phyloP scores from a whole-genome alignment of 345 rosid genomes.

The Corymbia maculata region DNA sequence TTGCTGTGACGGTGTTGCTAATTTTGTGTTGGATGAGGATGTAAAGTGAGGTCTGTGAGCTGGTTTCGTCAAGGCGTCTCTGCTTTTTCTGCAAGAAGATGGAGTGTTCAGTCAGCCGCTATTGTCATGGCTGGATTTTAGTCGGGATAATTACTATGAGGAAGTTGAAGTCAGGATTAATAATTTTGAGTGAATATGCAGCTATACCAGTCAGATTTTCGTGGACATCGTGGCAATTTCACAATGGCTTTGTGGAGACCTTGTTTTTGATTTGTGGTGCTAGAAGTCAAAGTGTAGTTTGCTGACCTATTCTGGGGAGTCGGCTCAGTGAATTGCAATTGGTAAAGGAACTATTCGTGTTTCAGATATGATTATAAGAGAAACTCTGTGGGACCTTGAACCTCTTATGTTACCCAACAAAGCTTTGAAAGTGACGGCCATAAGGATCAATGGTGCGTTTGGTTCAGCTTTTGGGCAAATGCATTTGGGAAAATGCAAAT shows the following conservation, averaged over 20 bases:
- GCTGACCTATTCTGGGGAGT: background rate
- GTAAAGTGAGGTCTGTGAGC: background rate
- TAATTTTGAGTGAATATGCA: background rate
- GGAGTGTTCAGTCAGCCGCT: background rate
- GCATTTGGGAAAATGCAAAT: too few species aligned
- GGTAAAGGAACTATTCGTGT: background rate
- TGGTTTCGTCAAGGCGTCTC: background rate
- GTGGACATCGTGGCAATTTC: background rate
- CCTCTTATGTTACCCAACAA: background rate
- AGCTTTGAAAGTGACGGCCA: background rate
- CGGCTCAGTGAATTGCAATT: background rate
- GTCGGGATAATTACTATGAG: background rate
- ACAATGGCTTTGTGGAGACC: background rate
- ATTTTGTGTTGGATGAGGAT: background rate
- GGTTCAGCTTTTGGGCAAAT: too few species aligned
- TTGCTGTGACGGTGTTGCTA: slow-evolving; percentile 12
- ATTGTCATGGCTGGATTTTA: background rate
- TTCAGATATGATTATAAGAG: background rate
- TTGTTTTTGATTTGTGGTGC: background rate
- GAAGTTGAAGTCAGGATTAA: background rate
- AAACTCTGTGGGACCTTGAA: background rate
- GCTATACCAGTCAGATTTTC: background rate
- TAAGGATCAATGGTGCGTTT: too few species aligned
- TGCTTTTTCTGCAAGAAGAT: background rate
- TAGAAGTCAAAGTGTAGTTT: background rate